phyloP scores from a whole-genome alignment of 2,329 filamentous ascomycete species.

The Fusarium poae region DNA sequence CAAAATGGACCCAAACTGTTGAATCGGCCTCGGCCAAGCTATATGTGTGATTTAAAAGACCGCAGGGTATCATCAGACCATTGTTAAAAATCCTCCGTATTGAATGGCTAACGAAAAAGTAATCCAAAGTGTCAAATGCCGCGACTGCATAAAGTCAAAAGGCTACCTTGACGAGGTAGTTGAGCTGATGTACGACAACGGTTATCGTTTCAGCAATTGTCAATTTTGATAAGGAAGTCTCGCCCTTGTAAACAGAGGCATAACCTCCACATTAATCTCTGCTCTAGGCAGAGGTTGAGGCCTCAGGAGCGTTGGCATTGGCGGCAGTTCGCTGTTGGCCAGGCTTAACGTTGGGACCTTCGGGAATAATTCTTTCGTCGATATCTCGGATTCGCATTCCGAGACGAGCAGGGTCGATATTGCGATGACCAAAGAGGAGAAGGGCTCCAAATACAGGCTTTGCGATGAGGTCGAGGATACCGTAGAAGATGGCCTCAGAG shows the following conservation, averaged over 20 bases:
- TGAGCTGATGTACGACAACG: neutral
- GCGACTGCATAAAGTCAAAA: neutral
- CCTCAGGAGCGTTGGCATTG: neutral
- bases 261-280: fast-evolving
- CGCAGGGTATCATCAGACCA: conserved; percentile 15
- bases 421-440: conserved; percentile 72
- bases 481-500: conserved; percentile 77
- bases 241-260: fast-evolving
- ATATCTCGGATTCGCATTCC: conserved; percentile 60
- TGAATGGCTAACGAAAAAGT: neutral
- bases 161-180: neutral
- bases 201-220: neutral
- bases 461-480: conserved; percentile 73
- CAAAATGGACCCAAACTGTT: neutral
- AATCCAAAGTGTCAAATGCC: neutral
- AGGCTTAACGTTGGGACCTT: conserved; percentile 11
- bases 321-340: neutral
- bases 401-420: conserved; percentile 69
- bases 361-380: conserved; percentile 11
- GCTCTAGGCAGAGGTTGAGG: conserved; percentile 1
- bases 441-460: conserved; percentile 74
- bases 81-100: neutral
- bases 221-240: fast-evolving
- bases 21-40: too few species aligned
- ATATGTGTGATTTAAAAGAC: neutral